phyloP scores from a whole-genome alignment of 306 rosid species.

The cucumber (Cucumis sativus) region DNA sequence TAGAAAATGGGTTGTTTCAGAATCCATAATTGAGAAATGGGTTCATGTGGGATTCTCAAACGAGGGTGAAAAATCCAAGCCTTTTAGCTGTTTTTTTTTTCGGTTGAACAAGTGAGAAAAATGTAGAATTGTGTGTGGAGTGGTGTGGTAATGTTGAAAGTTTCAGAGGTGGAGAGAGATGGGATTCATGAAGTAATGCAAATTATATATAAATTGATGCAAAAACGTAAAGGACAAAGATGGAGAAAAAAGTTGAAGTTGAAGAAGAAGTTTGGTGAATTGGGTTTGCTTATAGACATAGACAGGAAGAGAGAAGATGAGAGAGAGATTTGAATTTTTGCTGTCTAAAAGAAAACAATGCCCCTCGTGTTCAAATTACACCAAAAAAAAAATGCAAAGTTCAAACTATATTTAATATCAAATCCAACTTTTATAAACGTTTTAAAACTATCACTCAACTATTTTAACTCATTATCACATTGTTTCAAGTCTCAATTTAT shows the following conservation, averaged over 20 bases:
- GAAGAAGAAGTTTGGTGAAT: neutral
- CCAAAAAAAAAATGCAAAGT: neutral
- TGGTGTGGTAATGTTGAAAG: conserved; percentile 39
- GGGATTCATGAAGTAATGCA: conserved; percentile 18
- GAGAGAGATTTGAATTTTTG: neutral
- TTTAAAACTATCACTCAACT: no score
- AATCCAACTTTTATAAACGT: no score
- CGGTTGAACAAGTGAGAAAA: neutral
- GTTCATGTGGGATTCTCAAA: conserved; percentile 1
- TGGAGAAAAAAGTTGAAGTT: neutral
- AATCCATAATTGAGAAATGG: neutral
- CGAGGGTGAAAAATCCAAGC: neutral
- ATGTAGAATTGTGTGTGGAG: conserved; percentile 11
- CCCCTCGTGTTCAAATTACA: neutral
- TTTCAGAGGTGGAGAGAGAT: conserved; percentile 22
- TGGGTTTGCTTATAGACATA: neutral
- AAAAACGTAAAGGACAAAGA: neutral
- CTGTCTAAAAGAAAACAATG: neutral
- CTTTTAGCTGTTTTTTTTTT: neutral
- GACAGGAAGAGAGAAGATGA: neutral
- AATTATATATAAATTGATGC: neutral
- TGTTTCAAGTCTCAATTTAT: no score
- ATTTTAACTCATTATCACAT: no score
- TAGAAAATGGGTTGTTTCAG: conserved; percentile 6
- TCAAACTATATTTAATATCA: no score